A percentile compares a stretch with the other conserved stretches of the same genome.
phyloP scores from a whole-genome alignment of 177 flowering plant genomes.

The Telopea speciosissima region DNA sequence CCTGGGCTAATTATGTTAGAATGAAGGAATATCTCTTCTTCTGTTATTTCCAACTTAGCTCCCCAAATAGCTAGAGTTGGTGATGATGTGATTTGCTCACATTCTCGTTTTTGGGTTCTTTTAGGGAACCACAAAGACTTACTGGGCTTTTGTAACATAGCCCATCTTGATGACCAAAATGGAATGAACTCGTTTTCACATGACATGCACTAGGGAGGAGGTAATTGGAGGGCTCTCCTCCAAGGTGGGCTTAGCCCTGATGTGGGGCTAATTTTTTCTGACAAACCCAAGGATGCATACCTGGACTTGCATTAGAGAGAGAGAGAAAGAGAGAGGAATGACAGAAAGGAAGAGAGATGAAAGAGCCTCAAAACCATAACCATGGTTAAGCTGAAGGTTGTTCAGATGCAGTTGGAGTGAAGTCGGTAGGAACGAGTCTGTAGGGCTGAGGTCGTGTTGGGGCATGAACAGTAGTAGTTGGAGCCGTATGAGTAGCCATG shows the following conservation, averaged over 20 bases:
- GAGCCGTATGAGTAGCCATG: constrained; percentile 60
- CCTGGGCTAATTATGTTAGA: constrained; percentile 25
- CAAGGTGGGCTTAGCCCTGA: constrained; percentile 37
- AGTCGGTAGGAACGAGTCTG: constrained; percentile 23
- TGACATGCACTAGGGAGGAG: constrained; percentile 8
- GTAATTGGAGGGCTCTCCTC: constrained; percentile 20
- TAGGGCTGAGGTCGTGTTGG: constrained; percentile 58
- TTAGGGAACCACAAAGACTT: constrained; percentile 21
- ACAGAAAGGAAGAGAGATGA: constrained; percentile 9
- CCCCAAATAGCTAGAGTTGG: constrained; percentile 27
- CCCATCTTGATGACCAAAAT: constrained; percentile 14
- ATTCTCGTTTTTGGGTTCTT: constrained; percentile 23
- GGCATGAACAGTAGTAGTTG: constrained; percentile 33
- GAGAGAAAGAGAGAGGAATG: constrained; percentile 5
- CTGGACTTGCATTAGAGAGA: constrained; percentile 25
- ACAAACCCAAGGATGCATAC: constrained; percentile 25
- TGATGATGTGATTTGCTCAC: constrained; percentile 11
- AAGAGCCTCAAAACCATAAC: constrained; percentile 15
- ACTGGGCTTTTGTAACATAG: background rate
- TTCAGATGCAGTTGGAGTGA: constrained; percentile 20
- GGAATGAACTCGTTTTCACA: constrained; percentile 2
- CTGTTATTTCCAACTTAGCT: constrained; percentile 27
- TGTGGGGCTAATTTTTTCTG: constrained; percentile 28
- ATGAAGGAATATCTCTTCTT: background rate
- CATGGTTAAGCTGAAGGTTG: constrained; percentile 33